A percentile compares a stretch with the other conserved stretches of the same genome.
Evolutionary conservation across 116 monocot genomes (phyloP).

Genomic region (Thalassia testudinum): DNA sequence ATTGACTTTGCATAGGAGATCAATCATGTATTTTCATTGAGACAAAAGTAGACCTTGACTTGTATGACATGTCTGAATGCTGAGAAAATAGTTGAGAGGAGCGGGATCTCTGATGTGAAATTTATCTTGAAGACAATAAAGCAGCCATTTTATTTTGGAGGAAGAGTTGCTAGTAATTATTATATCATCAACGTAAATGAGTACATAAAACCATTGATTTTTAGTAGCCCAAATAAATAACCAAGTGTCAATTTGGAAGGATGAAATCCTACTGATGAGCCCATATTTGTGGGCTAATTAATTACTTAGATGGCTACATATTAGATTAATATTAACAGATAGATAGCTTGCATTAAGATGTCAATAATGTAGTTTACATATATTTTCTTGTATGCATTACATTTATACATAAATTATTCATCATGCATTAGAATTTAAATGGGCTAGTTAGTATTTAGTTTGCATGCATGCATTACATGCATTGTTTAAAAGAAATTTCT

Average conservation of each 20-base stretch:
- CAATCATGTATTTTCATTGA: not conserved
- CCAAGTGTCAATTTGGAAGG: not conserved
- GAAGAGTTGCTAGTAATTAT: not conserved
- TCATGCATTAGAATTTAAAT: too few species aligned
- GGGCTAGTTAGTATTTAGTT: too few species aligned
- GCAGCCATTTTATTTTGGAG: not conserved
- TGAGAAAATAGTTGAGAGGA: not conserved
- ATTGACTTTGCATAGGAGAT: not conserved
- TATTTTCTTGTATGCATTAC: too few species aligned
- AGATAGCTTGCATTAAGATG: too few species aligned
- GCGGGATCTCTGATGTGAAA: not conserved
- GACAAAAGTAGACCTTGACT: not conserved
- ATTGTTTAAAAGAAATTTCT: too few species aligned
- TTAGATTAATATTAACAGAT: too few species aligned
- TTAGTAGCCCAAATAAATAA: not conserved
- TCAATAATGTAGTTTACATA: too few species aligned
- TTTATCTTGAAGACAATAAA: not conserved
- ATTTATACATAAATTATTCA: too few species aligned
- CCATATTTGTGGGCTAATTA: too few species aligned
- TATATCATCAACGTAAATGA: constrained; percentile 1
- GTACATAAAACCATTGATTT: not conserved
- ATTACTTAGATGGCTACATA: too few species aligned
- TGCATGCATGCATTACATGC: too few species aligned
- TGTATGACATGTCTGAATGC: not conserved
- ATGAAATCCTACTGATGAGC: too few species aligned